These are phyloP conservation scores for Lactifluus echinatus DNA, from an alignment of 768 basidiomycete species.

Conservation along the genomic window DNA sequence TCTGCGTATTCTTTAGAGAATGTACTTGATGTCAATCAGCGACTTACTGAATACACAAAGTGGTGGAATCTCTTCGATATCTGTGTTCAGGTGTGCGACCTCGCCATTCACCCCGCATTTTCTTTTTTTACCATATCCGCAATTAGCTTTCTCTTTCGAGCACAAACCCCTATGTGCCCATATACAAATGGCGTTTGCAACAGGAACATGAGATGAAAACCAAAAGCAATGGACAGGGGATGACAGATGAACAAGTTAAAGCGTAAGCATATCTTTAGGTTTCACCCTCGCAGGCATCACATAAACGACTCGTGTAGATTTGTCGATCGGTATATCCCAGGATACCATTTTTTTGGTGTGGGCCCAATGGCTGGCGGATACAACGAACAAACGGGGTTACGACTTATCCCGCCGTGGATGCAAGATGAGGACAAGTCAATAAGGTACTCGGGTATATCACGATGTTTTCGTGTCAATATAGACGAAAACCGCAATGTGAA, in stretches of 20 bases:
- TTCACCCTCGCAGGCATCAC: neutral
- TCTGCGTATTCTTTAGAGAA: constrained; percentile 39
- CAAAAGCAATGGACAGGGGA: constrained; percentile 75
- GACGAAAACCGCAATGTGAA: constrained; percentile 45
- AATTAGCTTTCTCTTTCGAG: constrained; percentile 33
- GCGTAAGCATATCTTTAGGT: constrained; percentile 24
- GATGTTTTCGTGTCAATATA: constrained; percentile 40
- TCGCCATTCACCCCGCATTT: neutral
- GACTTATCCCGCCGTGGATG: constrained; percentile 36
- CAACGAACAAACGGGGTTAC: constrained; percentile 14
- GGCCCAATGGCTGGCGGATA: constrained; percentile 36
- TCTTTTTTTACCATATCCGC: neutral
- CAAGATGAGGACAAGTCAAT: constrained; percentile 26
- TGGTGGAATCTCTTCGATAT: constrained; percentile 68
- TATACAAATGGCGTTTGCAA: constrained; percentile 84
- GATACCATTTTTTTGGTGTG: constrained; percentile 79
- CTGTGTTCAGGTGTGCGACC: constrained; percentile 62
- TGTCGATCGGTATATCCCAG: constrained; percentile 89
- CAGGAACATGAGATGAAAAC: constrained; percentile 90
- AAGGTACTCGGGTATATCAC: neutral
- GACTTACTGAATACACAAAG: constrained; percentile 47
- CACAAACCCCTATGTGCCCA: constrained; percentile 35
- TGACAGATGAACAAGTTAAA: constrained; percentile 76
- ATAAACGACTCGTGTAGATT: constrained; percentile 41
- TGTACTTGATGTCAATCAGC: constrained; percentile 54